Base-by-base conservation (phyloP, 108 stramenopile species). In the Pseudonitzschia multiseries region DNA sequence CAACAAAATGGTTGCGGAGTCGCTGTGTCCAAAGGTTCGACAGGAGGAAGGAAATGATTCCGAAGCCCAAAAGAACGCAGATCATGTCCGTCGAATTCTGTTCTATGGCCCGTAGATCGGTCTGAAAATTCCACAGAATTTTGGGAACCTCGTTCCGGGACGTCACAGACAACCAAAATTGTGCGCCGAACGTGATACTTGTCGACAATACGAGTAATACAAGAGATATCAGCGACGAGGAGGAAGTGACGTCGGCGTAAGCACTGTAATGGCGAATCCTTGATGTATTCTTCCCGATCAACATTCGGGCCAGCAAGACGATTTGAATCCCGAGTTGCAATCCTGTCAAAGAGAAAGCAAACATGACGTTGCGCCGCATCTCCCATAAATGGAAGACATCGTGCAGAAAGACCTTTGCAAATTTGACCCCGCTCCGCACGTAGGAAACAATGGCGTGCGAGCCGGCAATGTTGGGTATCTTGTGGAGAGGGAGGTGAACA, bases 311-410 rank as follows among this genome's bases (percentile, higher is more conserved):
- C 26, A 62, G 14, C 32, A 62, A 13, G n/a, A 62, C 40, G 40
- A 33, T 62, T n/a, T 62, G 61, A n/a, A 62, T 62, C 6, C 61
- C 61, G 6, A 41, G n/a, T 15, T 29, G 15, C n/a, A 62, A n/a
- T 40, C 36, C 61, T 20, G n/a, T n/a, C 0, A 62, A 40, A 21
- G 36, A 2, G n/a, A 31, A 59, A n/a, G 20, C 40, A n/a, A n/a
- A 31, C 40, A 33, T 62, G 32, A 62, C 42, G 70, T 52, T 71
- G 18, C 57, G 70, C 54, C 61, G 61, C 33, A 18, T 62, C 0
- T 26, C n/a, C 61, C 61, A 62, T 4, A 62, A 15, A 50, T 67
- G 44, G 14, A 20, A 8, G 21, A 67, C n/a, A 40, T 67, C 66
- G 50, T 40, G 33, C 41, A 33, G 28, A 41, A 65, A 65, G 64